Base-by-base conservation (phyloP, 805 yeast genomes). In the Kodamaea neixiangensis region DNA sequence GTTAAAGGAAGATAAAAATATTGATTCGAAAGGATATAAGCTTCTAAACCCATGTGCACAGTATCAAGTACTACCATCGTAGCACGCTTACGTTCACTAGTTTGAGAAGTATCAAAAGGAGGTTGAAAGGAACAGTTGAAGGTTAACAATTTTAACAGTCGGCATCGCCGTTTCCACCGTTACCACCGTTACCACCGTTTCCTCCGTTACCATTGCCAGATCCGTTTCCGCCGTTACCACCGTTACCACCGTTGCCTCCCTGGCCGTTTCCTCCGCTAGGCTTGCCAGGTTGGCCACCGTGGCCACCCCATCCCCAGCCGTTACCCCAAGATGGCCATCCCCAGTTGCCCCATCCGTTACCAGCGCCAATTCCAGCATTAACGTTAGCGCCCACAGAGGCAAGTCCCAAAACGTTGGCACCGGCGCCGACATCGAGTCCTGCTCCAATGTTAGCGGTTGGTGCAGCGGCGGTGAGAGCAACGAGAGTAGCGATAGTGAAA, bases 341-440 rank as follows among this genome's bases (percentile, higher is more conserved):
- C 41, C 41, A 37, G 19, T 19, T 6, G 21, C 41, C 41, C 41
- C 41, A 37, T 17, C 41, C 17, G 21, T 17, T 7, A 17, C 41
- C 41, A 2, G 10, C 17, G n/a, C 41, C 41, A 4, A 11, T 11
- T 15, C 41, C 41, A 17, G 41, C 41, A 13, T 17, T 37, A 3
- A 37, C 21, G 20, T 37, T 17, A 17, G 41, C 41, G 15, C 41
- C 41, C n/a, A 37, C 41, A 3, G 13, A 10, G 13, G 41, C 41
- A 19, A 35, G n/a, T 11, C 41, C 41, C 41, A 37, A 37, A 19
- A 37, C n/a, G 41, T 15, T 17, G 20, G 41, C 41, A 37, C 41
- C 41, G 6, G 41, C 41, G 3, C 41, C 41, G 11, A 9, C 41
- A 13, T 37, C 15, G 13, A 37, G 4, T 14, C 41, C 41, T 4